Base-by-base conservation (phyloP, 1,139 yeast genomes). In the Blastobotrys petasosporus region DNA sequence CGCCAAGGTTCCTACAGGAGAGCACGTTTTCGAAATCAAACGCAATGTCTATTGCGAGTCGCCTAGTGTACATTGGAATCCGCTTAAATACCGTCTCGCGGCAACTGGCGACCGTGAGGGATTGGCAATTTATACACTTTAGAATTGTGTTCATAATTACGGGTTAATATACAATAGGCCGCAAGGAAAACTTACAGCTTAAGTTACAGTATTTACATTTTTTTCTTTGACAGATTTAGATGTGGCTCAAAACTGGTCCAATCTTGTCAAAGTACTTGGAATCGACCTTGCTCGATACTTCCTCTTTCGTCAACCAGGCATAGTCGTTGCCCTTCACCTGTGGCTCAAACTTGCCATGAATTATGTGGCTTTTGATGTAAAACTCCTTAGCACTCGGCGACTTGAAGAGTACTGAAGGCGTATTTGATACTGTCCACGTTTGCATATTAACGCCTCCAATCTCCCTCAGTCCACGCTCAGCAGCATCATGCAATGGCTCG, bases 271-370 rank as follows among this genome's bases (percentile, higher is more conserved):
- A 88, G 65, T 86, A 86, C 30, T 70, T 73, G 35, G 64, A 58
- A 42, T 73, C 71, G 51, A 86, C 80, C 50, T 71, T 66, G 32
- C 74, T 72, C 53, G 71, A 66, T 50, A 88, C 71, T 67, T 92
- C 98, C 46, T 84, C 87, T 62, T 81, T 85, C 36, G 88, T 77
- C 56, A 88, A 73, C 98, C 98, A 92, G 59, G 82, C 79, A 67
- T 68, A 85, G 41, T 77, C 82, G 36, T 61, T 55, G 58, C 45
- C 39, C 46, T 38, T 32, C 32, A 39, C 66, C 52, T 75, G 75
- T 17, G 86, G 77, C 46, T 70, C 70, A 62, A 90, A 90, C 51
- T 71, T 69, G 39, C 98, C 98, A n/a, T 95, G 85, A 57, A 92
- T 70, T 47, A 92, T 86, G 63, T 87, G 96, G 38, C 95, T 84